A percentile compares a stretch with the other conserved stretches of the same genome.
Conservation (phyloP, 2,329 filamentous ascomycete species). For the Knoxdaviesia proteae region DNA sequence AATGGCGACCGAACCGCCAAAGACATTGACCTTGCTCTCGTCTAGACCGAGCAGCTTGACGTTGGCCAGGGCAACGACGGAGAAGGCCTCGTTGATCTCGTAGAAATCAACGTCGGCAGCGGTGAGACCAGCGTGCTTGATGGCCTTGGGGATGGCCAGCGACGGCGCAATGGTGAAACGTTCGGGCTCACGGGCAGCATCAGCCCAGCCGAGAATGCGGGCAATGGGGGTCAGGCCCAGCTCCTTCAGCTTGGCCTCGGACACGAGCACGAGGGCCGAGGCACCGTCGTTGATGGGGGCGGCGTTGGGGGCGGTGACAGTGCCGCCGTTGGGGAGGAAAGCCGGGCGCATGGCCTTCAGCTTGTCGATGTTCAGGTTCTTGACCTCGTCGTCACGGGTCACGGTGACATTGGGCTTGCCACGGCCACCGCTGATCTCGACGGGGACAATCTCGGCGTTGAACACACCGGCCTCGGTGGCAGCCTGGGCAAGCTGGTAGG, state of each 20-base stretch:
- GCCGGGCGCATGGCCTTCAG: slow-evolving; percentile 68
- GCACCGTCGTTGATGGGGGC: slow-evolving; percentile 92
- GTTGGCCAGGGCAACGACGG: slow-evolving; percentile 87
- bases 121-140: slow-evolving; percentile 77
- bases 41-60: slow-evolving; percentile 69
- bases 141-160: slow-evolving; percentile 87
- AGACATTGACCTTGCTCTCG: slow-evolving; percentile 81
- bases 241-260: slow-evolving; percentile 83
- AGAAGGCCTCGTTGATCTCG: slow-evolving; percentile 99
- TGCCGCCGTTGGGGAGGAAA: slow-evolving; percentile 62
- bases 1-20: slow-evolving; percentile 85
- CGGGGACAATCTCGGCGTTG: slow-evolving; percentile 65
- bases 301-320: slow-evolving; percentile 88
- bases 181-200: slow-evolving; percentile 75
- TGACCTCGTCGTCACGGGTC: slow-evolving; percentile 81
- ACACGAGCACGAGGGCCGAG: slow-evolving; percentile 78
- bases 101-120: slow-evolving; percentile 70
- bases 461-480: slow-evolving; percentile 70
- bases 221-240: slow-evolving; percentile 79
- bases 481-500: slow-evolving; percentile 82
- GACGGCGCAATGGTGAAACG: slow-evolving; percentile 92
- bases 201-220: slow-evolving; percentile 94
- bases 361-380: slow-evolving; percentile 76
- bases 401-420: slow-evolving; percentile 72
- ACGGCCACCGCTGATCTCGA: slow-evolving; percentile 71